phyloP scores from a whole-genome alignment of 148 eudicot species.

The Tetragonia tetragonoides region DNA sequence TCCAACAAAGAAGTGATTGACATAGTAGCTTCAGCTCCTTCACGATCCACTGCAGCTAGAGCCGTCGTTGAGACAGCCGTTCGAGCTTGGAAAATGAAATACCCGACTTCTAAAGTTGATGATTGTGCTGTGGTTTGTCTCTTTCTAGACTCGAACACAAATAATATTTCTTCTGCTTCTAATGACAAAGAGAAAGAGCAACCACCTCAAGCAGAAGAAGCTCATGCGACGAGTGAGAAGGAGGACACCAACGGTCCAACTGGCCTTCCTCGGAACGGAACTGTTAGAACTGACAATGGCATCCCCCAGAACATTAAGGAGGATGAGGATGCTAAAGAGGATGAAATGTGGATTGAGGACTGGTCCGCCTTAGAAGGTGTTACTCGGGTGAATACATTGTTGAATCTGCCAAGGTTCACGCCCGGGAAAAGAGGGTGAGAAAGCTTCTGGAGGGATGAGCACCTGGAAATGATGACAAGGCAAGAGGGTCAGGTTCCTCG shows the following conservation, averaged over 20 bases:
- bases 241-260: slow-evolving; percentile 26
- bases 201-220: slow-evolving; percentile 9
- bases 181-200: slow-evolving; percentile 32
- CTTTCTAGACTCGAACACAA: slow-evolving; percentile 49
- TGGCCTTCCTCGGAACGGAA: slow-evolving; percentile 30
- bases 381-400: slow-evolving; percentile 65
- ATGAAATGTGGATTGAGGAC: slow-evolving; percentile 37
- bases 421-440: slow-evolving; percentile 39
- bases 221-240: slow-evolving; percentile 11
- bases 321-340: slow-evolving; percentile 25
- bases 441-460: slow-evolving; percentile 22
- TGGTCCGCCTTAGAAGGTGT: slow-evolving; percentile 89
- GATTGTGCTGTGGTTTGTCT: slow-evolving; percentile 94
- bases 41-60: slow-evolving; percentile 62
- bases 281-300: slow-evolving; percentile 33
- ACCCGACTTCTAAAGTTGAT: slow-evolving; percentile 87
- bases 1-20: slow-evolving; percentile 82
- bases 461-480: slow-evolving; percentile 18
- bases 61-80: slow-evolving; percentile 75
- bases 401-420: slow-evolving; percentile 62
- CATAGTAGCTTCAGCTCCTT: slow-evolving; percentile 55
- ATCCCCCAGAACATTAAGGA: slow-evolving; percentile 26
- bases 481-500: slow-evolving; percentile 13
- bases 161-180: slow-evolving; percentile 41
- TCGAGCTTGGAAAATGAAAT: slow-evolving; percentile 68